A percentile compares a stretch with the other conserved stretches of the same genome.
Conservation (phyloP, 345 rosid species). For the Chamaenerion angustifolium region DNA sequence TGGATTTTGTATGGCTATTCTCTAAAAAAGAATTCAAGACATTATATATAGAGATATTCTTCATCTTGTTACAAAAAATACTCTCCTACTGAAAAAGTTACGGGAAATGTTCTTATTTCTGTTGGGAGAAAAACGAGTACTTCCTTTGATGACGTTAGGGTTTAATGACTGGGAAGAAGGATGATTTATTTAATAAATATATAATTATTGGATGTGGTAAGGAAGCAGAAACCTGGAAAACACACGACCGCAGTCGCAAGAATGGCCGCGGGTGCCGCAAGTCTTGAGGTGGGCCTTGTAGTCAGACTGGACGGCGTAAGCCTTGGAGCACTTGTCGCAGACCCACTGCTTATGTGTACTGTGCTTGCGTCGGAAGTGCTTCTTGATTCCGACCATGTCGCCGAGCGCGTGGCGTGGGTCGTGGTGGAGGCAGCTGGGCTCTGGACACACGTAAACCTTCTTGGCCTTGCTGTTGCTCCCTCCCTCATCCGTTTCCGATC, state of each 20-base stretch:
- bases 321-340: constrained; percentile 78
- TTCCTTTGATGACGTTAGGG: too few species aligned
- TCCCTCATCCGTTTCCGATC: constrained; percentile 8
- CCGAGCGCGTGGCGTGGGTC: constrained; percentile 90
- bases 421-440: constrained; percentile 79
- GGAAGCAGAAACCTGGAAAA: constrained; percentile 54
- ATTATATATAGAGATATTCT: too few species aligned
- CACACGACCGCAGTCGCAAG: constrained; percentile 92
- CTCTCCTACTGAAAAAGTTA: too few species aligned
- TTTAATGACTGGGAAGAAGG: neutral
- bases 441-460: constrained; percentile 82
- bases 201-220: too few species aligned
- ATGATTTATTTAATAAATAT: neutral
- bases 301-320: constrained; percentile 89
- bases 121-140: too few species aligned
- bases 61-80: too few species aligned
- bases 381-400: constrained; percentile 87
- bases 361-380: constrained; percentile 77
- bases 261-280: constrained; percentile 93
- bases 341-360: constrained; percentile 88
- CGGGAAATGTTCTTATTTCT: too few species aligned
- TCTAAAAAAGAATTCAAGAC: too few species aligned
- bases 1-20: too few species aligned
- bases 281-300: constrained; percentile 94
- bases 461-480: constrained; percentile 44